These are phyloP conservation scores for Isoetes taiwanensis DNA, from an alignment of 75 land plant species.

Conservation along the genomic window DNA sequence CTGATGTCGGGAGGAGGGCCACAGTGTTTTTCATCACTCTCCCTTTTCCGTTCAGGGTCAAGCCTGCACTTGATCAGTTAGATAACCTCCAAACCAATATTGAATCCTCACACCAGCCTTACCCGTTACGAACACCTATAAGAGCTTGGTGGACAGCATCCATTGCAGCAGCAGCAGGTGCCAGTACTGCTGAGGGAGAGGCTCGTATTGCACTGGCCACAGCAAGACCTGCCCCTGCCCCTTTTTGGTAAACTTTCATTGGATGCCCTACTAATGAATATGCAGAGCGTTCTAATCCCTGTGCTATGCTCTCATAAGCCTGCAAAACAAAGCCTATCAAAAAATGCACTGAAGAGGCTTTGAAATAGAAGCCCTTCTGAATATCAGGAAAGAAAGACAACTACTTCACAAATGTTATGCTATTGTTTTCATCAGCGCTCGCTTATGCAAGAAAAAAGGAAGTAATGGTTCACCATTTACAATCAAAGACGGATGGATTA, in stretches of 20 bases:
- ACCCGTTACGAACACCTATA: conserved; percentile 78
- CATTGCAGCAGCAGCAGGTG: conserved; percentile 70
- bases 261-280: conserved; percentile 61
- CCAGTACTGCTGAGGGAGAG: conserved; percentile 70
- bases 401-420: too few species aligned
- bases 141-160: conserved; percentile 66
- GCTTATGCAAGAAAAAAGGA: too few species aligned
- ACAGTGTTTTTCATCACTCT: conserved; percentile 64
- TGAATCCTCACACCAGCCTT: not conserved
- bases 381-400: too few species aligned
- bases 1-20: conserved; percentile 27
- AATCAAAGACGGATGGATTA: too few species aligned
- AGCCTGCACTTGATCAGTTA: conserved; percentile 37
- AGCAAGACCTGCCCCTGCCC: conserved; percentile 62
- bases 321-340: conserved; percentile 19
- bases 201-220: conserved; percentile 56
- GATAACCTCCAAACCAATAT: not conserved
- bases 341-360: too few species aligned
- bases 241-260: conserved; percentile 53
- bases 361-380: too few species aligned
- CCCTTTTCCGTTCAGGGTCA: conserved; percentile 61
- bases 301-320: conserved; percentile 69
- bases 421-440: too few species aligned
- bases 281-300: conserved; percentile 56
- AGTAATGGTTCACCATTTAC: too few species aligned